These are phyloP conservation scores for Vickermania spadyakhi DNA, from an alignment of 208 protist species.

Conservation along the genomic window DNA sequence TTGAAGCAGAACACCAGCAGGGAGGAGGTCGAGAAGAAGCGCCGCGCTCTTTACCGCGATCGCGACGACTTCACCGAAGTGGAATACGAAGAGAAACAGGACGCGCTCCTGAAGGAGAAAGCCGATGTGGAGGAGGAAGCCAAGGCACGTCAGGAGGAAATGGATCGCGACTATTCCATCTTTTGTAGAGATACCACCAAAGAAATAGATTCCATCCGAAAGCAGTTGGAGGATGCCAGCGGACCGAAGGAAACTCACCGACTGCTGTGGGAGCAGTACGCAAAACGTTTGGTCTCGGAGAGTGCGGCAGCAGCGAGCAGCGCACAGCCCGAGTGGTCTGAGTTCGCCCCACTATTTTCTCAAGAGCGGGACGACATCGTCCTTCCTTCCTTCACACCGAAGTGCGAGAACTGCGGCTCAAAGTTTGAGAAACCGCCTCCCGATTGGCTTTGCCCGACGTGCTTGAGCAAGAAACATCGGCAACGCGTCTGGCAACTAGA, in stretches of 20 bases:
- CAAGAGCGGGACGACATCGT: conserved; percentile 40
- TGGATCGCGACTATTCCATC: conserved; percentile 18
- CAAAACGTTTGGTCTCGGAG: background rate
- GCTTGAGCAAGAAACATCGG: conserved; percentile 14
- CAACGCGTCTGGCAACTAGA: conserved; percentile 81
- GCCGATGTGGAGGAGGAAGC: conserved; percentile 28
- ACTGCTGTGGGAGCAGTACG: conserved; percentile 3
- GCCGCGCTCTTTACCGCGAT: conserved; percentile 23
- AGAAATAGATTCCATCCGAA: conserved; percentile 54
- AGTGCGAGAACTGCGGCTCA: conserved; percentile 45
- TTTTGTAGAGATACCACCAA: conserved; percentile 43
- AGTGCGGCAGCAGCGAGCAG: background rate
- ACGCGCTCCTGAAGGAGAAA: conserved; percentile 26
- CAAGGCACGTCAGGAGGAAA: conserved; percentile 13
- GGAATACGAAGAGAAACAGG: conserved; percentile 20
- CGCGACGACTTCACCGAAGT: conserved; percentile 22
- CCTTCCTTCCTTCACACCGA: conserved; percentile 35
- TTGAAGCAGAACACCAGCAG: conserved; percentile 16
- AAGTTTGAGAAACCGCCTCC: conserved; percentile 45
- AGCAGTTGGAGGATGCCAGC: conserved; percentile 38
- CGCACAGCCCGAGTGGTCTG: background rate
- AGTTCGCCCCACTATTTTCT: conserved; percentile 26
- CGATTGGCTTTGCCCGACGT: conserved; percentile 72
- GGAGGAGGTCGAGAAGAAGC: conserved; percentile 28
- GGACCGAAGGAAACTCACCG: conserved; percentile 21